Conservation (phyloP, 768 basidiomycete species). For the Russula compacta region DNA sequence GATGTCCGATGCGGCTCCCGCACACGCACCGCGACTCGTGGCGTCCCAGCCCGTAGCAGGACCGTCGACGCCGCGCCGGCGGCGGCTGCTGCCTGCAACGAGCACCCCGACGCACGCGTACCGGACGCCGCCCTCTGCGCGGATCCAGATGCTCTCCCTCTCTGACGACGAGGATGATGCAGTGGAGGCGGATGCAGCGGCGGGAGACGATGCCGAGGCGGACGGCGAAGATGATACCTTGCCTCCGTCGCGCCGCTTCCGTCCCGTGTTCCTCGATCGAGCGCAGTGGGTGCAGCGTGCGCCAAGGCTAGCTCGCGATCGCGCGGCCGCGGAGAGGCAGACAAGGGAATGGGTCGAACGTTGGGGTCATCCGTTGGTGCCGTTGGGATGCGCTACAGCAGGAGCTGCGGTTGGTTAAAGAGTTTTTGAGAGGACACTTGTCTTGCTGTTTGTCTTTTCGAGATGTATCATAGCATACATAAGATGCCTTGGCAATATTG, state of each 20-base stretch:
- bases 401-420: not conserved
- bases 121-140: conserved; percentile 14
- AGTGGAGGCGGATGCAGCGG: not conserved
- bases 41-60: conserved; percentile 13
- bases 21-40: not conserved
- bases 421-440: not conserved
- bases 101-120: conserved; percentile 9
- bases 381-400: not conserved
- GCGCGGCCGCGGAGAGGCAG: conserved; percentile 12
- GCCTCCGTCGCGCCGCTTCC: conserved; percentile 15
- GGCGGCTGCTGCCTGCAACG: too few relatives aligned
- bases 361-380: conserved; percentile 16
- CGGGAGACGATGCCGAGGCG: not conserved
- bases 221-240: conserved; percentile 5
- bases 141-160: conserved; percentile 6
- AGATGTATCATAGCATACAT: not conserved
- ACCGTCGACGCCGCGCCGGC: conserved; percentile 16
- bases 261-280: conserved; percentile 18
- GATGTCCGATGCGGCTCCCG: not conserved
- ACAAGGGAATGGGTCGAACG: not conserved
- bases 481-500: too few relatives aligned
- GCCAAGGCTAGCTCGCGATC: conserved; percentile 9
- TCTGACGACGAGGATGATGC: not conserved
- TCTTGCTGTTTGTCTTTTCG: not conserved
- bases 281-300: conserved; percentile 18